Percentiles rank a stretch among this genome's conserved stretches.
phyloP scores from a whole-genome alignment of 257 asterid genomes.

The Gardenia jasminoides region DNA sequence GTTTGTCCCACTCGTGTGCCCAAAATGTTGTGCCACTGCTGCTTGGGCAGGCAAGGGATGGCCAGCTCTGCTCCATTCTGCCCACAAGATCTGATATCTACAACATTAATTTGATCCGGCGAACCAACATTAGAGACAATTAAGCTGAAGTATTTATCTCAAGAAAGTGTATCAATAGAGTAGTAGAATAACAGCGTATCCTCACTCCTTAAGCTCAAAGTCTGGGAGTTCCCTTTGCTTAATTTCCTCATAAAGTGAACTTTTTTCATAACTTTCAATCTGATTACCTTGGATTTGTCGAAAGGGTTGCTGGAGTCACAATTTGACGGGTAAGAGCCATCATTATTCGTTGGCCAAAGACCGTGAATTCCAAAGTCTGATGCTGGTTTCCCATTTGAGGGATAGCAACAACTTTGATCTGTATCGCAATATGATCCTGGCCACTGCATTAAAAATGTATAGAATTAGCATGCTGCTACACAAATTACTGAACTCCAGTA shows the following conservation, averaged over 20 bases:
- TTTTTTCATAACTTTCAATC: not conserved
- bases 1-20: slow-evolving; percentile 88
- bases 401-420: slow-evolving; percentile 72
- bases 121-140: not conserved
- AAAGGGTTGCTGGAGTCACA: slow-evolving; percentile 58
- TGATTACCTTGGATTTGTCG: slow-evolving; percentile 56
- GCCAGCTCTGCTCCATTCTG: slow-evolving; percentile 69
- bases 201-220: no score
- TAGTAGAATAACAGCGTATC: no score
- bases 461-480: not conserved
- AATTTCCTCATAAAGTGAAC: no score
- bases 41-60: slow-evolving; percentile 78
- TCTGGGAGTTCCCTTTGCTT: no score
- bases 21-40: slow-evolving; percentile 60
- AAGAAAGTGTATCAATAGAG: not conserved
- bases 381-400: slow-evolving; percentile 69
- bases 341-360: slow-evolving; percentile 67
- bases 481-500: not conserved
- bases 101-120: not conserved
- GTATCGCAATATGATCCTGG: slow-evolving; percentile 83
- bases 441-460: slow-evolving; percentile 47
- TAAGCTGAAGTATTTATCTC: not conserved
- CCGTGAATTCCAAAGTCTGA: slow-evolving; percentile 81
- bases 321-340: slow-evolving; percentile 76
- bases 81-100: slow-evolving; percentile 65